Evolutionary conservation across 2,329 filamentous ascomycete genomes (phyloP), one percentile per base, ranked within the genome.

Genomic region (Fusarium tanahbumbuense): DNA sequence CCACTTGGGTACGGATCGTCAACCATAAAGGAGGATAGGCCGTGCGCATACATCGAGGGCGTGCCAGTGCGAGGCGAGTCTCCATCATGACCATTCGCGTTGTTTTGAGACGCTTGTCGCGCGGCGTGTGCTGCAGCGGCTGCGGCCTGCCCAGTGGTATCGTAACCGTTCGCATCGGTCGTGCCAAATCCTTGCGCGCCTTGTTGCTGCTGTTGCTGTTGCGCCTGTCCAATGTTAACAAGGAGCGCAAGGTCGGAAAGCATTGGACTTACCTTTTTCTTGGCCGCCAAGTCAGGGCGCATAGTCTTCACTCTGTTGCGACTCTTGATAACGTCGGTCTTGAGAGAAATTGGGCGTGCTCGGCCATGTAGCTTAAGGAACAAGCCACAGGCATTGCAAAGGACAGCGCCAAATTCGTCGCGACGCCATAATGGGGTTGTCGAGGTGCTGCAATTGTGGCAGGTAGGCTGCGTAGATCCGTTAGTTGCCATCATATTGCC

Each of bases 281-380:
- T 94, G 76, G 93, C 92, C 48, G 91, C 89, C 68, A 92, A 88
- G 76, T 94, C 93, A 11, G 92, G 89, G 56, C 88, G 88, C 81
- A 89, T 88, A 28, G 94, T 96, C 86, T 98, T 98, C 75, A 98
- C 95, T 71, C 96, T 91, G 83, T 99, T 99, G 77, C 96, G 93
- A 84, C 94, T 98, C 86, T 99, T 99, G 84, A 99, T 99, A 73
- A 98, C 95, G 85, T 99, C 96, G 50, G 96, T 98, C 87, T 99
- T 99, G 76, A 99, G 88, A 75, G 93, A 97, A 80, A 97, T 98
- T 73, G 96, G 96, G 60, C 96, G 91, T 65, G 96, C 90, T 27
- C 94, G 92, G 70, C 94, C 94, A 80, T 99, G 96, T 73, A 99
- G 87, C 87, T 99, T 99, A 76, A 98, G 88, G 82, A 98, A 99